Evolutionary conservation across 345 rosid genomes (phyloP).

Genomic region (Clarkia xantiana): DNA sequence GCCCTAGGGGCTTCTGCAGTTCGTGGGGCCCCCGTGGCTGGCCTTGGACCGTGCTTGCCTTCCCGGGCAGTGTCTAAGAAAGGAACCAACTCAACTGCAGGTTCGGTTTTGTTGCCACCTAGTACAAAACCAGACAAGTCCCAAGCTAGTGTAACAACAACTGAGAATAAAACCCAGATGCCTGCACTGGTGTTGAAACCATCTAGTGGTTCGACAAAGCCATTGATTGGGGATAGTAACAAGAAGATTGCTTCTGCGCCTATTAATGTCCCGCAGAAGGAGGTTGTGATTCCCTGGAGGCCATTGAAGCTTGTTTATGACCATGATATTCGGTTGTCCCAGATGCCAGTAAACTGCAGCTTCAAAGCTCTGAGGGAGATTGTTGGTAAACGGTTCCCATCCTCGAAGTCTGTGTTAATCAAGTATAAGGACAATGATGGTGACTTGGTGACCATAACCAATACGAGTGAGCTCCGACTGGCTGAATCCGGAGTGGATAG

Average conservation of each 20-base stretch:
- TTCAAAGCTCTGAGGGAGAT: constrained; percentile 71
- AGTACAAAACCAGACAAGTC: constrained; percentile 36
- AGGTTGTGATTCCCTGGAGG: constrained; percentile 38
- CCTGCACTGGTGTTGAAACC: constrained; percentile 55
- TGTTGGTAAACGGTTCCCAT: constrained; percentile 61
- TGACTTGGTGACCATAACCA: constrained; percentile 82
- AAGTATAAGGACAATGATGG: constrained; percentile 86
- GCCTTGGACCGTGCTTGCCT: constrained; percentile 88
- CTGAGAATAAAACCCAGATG: constrained; percentile 31
- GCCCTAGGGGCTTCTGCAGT: constrained; percentile 98
- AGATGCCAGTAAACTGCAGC: constrained; percentile 74
- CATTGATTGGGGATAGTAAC: constrained; percentile 11
- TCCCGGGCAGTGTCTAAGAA: constrained; percentile 63
- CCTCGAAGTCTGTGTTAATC: constrained; percentile 74
- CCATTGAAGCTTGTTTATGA: constrained; percentile 82
- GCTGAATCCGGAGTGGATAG: constrained; percentile 60
- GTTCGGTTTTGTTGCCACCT: constrained; percentile 15
- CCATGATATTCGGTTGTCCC: constrained; percentile 79
- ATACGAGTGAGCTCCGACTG: constrained; percentile 57
- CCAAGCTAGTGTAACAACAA: constrained; percentile 14
- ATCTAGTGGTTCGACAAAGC: constrained; percentile 21
- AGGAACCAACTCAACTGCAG: constrained; percentile 26
- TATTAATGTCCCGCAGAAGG: constrained; percentile 14
- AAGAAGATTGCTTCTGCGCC: constrained; percentile 13
- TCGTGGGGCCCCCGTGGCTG: constrained; percentile 78